Conservation (phyloP, 495 filamentous ascomycete species). For the Parathielavia hyrcaniae region DNA sequence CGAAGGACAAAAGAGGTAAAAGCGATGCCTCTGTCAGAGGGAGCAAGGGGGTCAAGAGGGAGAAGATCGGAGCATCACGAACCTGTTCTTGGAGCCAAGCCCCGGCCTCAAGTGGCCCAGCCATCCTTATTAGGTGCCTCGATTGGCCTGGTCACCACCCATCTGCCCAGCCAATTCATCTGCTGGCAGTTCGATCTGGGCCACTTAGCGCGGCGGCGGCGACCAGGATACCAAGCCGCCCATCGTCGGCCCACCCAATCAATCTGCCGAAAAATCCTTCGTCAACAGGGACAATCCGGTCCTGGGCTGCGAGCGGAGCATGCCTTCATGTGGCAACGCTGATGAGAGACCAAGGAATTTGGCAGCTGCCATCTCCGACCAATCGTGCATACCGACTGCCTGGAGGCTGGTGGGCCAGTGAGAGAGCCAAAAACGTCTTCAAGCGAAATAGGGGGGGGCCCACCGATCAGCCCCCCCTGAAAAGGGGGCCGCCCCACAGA, state of each 20-base stretch:
- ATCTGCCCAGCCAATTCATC: constrained; percentile 10
- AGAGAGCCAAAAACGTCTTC: not conserved
- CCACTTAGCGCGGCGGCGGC: constrained; percentile 9
- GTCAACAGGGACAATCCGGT: constrained; percentile 3
- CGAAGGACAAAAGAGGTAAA: constrained; percentile 4
- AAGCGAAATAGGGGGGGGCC: constrained; percentile 10
- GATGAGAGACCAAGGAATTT: constrained; percentile 10
- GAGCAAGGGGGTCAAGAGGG: constrained; percentile 7
- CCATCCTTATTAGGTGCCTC: constrained; percentile 6
- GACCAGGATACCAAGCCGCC: constrained; percentile 14
- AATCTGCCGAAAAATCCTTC: constrained; percentile 10
- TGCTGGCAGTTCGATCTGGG: constrained; percentile 1
- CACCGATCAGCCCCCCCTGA: not conserved
- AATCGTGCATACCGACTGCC: constrained; percentile 8
- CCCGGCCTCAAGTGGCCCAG: constrained; percentile 12
- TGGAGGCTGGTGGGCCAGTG: constrained; percentile 7
- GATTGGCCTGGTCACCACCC: constrained; percentile 4
- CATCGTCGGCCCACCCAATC: no score
- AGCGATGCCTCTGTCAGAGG: not conserved
- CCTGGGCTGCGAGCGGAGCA: not conserved
- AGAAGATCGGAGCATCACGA: not conserved
- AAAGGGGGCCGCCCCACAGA: constrained; percentile 8
- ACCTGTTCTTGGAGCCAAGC: not conserved
- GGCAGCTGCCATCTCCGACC: constrained; percentile 10
- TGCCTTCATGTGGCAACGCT: constrained; percentile 11